phyloP scores from a whole-genome alignment of 805 yeast species.

The Priceomyces medius region DNA sequence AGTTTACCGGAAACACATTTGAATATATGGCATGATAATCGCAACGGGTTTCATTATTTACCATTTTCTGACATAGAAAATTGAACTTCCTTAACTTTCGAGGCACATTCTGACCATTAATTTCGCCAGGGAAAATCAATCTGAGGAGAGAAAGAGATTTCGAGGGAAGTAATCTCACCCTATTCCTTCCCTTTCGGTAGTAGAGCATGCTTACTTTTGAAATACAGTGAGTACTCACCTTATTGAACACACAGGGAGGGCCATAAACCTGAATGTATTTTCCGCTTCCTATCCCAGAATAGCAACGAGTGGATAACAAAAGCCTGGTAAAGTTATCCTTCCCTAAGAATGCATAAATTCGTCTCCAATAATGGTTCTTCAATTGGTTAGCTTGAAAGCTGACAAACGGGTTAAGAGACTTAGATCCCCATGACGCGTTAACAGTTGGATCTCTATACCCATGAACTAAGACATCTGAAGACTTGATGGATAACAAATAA shows the following conservation, averaged over 20 bases:
- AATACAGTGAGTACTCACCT: conserved; percentile 3
- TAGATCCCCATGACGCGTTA: conserved; percentile 26
- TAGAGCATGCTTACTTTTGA: conserved; percentile 23
- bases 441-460: conserved; percentile 45
- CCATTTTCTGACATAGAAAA: conserved; percentile 17
- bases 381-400: conserved; percentile 38
- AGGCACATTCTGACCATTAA: conserved; percentile 13
- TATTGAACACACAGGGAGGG: conserved; percentile 5
- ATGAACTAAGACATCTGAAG: conserved; percentile 36
- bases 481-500: conserved; percentile 24
- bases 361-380: conserved; percentile 46
- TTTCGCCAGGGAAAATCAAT: conserved; percentile 3
- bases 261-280: conserved; percentile 27
- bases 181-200: conserved; percentile 9
- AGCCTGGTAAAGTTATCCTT: conserved; percentile 36
- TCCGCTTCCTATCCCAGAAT: conserved; percentile 13
- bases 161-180: not conserved
- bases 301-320: conserved; percentile 36
- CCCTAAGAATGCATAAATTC: conserved; percentile 41
- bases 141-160: not conserved
- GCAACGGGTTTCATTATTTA: conserved; percentile 31
- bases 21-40: conserved; percentile 38
- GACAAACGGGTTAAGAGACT: conserved; percentile 29
- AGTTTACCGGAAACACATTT: conserved; percentile 24
- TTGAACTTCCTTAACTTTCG: conserved; percentile 20